Evolutionary conservation across 2,329 filamentous ascomycete species (phyloP), one percentile per base, ranked within the genome.

Genomic region (Microcyclospora pomicola): DNA sequence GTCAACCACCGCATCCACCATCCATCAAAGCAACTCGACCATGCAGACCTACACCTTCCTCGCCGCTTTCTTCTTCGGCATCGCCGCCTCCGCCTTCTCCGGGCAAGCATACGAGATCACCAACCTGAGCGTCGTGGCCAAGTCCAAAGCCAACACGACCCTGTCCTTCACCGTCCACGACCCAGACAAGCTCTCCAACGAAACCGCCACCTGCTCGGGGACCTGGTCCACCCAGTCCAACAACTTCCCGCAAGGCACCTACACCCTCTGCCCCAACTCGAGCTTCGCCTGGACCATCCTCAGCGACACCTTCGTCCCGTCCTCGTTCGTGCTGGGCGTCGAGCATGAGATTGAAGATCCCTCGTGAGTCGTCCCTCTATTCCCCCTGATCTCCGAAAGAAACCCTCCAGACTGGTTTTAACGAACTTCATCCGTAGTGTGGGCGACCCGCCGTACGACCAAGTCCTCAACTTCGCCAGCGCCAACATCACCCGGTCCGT

Each of bases 311-410:
- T 24, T 24, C 19, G 4, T 7, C 5, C 19, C 19, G 7, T 24
- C 19, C 4, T 34, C 42, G 11, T 58, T 55, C 42, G 44, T 40
- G 0, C 37, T 58, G 5, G 42, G 43, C 29, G 11, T 56, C 13
- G 44, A 50, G 40, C 50, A 56, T 34, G 32, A 24, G n/a, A 55
- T 49, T 37, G 38, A 40, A 10, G 54, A 57, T 41, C 46, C 49
- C 14, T 33, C 41, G 52, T 56, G 37, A 42, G 51, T 53, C 11
- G 13, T 9, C 28, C 15, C 6, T 38, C 19, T 24, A 34, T 38
- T n/a, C n/a, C n/a, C n/a, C n/a, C n/a, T n/a, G n/a, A n/a, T n/a
- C n/a, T n/a, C n/a, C n/a, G n/a, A n/a, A n/a, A n/a, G n/a, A n/a
- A n/a, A n/a, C n/a, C n/a, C n/a, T n/a, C n/a, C n/a, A n/a, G n/a